phyloP scores from a whole-genome alignment of 75 land plant genomes.

The Chamaecyparis obtusa region DNA sequence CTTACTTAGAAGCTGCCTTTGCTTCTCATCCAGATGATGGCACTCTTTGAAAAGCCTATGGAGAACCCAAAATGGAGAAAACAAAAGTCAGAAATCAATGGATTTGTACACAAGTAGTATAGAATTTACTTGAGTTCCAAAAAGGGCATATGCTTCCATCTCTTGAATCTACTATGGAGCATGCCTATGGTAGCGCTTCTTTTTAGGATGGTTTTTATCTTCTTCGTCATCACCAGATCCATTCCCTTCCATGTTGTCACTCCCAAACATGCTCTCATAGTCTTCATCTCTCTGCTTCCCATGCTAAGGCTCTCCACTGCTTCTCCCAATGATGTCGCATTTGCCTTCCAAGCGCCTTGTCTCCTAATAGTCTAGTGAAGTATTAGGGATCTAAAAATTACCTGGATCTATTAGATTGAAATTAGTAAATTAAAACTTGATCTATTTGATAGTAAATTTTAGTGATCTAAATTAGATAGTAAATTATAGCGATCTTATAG shows the following conservation, averaged over 20 bases:
- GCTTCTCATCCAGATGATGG: conserved; percentile 95
- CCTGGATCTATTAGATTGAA: too few species aligned
- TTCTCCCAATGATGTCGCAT: conserved; percentile 18
- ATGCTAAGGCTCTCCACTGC: conserved; percentile 12
- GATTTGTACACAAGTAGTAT: not conserved
- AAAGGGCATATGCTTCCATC: conserved; percentile 55
- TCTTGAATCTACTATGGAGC: conserved; percentile 51
- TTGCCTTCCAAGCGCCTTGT: not conserved
- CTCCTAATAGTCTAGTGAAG: too few species aligned
- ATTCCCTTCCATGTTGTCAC: conserved; percentile 71
- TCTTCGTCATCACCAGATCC: conserved; percentile 78
- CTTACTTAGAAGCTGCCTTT: conserved; percentile 68
- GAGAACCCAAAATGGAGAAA: not conserved
- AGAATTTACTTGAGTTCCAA: not conserved
- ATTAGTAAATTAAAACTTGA: too few species aligned
- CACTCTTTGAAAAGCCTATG: conserved; percentile 84
- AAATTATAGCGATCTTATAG: too few species aligned
- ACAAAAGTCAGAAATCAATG: not conserved
- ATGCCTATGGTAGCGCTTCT: conserved; percentile 76
- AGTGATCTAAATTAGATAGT: too few species aligned
- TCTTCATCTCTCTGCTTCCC: conserved; percentile 64
- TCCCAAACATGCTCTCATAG: conserved; percentile 84
- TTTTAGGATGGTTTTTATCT: conserved; percentile 34
- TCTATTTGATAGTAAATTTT: too few species aligned
- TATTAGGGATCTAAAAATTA: too few species aligned